Evolutionary conservation across 2,329 filamentous ascomycete genomes (phyloP).

Genomic region (Laburnicola sp.): DNA sequence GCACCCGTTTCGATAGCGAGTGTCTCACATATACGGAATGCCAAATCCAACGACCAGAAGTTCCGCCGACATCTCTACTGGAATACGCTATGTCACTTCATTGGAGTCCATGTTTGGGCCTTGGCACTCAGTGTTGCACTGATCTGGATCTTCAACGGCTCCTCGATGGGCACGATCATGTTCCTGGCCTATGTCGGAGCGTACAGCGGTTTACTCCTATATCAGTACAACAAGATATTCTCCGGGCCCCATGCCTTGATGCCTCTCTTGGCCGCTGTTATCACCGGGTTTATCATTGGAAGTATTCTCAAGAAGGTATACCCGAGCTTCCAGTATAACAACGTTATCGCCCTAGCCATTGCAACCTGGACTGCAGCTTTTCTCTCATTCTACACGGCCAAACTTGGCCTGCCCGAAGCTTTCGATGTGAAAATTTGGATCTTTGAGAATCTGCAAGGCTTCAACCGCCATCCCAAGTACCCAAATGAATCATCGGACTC

Average conservation of each 20-base stretch:
- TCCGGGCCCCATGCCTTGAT: constrained; percentile 54
- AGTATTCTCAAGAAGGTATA: constrained; percentile 48
- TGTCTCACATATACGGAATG: constrained; percentile 48
- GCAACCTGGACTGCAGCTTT: constrained; percentile 58
- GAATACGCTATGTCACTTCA: constrained; percentile 54
- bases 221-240: constrained; percentile 56
- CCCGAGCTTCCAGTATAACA: constrained; percentile 49
- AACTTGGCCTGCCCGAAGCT: constrained; percentile 51
- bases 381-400: constrained; percentile 53
- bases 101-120: constrained; percentile 58
- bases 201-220: constrained; percentile 58
- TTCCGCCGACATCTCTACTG: constrained; percentile 56
- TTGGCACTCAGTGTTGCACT: constrained; percentile 54
- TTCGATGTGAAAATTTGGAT: constrained; percentile 37
- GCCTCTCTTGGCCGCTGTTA: constrained; percentile 51
- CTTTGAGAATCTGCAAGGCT: constrained; percentile 19
- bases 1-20: constrained; percentile 47
- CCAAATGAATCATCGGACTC: constrained; percentile 23
- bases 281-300: constrained; percentile 53
- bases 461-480: constrained; percentile 14
- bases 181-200: constrained; percentile 55
- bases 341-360: constrained; percentile 53
- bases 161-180: constrained; percentile 50
- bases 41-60: constrained; percentile 51
- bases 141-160: constrained; percentile 57